Evolutionary conservation across 257 asterid species (phyloP), one percentile per base, ranked within the genome.

Genomic region (Oldenlandia corymbosa): DNA sequence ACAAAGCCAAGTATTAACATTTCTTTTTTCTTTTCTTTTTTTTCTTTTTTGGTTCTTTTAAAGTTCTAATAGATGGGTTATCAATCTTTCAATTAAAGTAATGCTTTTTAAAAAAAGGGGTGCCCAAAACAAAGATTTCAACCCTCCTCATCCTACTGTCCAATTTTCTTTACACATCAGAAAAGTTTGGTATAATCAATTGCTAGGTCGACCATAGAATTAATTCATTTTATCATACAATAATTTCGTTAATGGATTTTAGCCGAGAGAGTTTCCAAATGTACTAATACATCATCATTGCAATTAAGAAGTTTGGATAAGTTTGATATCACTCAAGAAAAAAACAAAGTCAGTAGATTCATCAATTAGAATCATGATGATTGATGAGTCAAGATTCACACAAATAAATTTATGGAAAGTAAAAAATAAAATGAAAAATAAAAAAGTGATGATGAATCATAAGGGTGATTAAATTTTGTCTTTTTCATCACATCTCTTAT

Each of bases 61-160:
- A n/a, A n/a, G n/a, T n/a, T n/a, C n/a, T n/a, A n/a, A n/a, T n/a
- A n/a, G n/a, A n/a, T n/a, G n/a, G n/a, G n/a, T n/a, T n/a, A n/a
- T n/a, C n/a, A n/a, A n/a, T 62, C 86, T 85, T 85, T 85, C 74
- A 55, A 80, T 80, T 75, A 74, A 78, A 78, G 58, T 31, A 50
- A 7, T 17, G 48, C 56, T 55, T 76, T 77, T 76, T 76, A 13
- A 21, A 51, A 84, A 77, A 73, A 43, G 11, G 53, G 72, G 71
- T 84, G 74, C 71, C 73, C 71, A 77, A 60, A 75, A 73, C 84
- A 55, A 74, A 80, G 70, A 74, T 65, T 54, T 63, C 10, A 49
- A 71, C 60, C 28, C 23, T 24, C 65, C 57, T 62, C 55, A 56
- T 61, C 54, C 26, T 69, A 73, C 45, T 49, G 59, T 52, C 67